These are phyloP conservation scores for Colletotrichum orbiculare DNA, from an alignment of 2,329 filamentous ascomycete genomes.

Conservation along the genomic window DNA sequence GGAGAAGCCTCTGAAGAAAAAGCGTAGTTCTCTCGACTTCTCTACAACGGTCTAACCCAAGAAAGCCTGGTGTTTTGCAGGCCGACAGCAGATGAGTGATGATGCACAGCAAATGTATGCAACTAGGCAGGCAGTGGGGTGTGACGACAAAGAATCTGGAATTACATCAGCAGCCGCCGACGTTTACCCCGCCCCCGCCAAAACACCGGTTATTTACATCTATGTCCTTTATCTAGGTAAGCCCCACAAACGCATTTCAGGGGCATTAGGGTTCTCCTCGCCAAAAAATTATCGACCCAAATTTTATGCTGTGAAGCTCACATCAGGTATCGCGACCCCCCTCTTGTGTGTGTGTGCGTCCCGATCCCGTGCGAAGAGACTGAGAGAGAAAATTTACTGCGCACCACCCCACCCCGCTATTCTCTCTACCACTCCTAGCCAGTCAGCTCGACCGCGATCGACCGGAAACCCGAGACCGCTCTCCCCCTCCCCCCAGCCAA, in stretches of 20 bases:
- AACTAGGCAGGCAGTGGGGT: too few species aligned
- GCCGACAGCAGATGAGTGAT: too few species aligned
- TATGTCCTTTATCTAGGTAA: too few species aligned
- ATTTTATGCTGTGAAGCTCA: too few species aligned
- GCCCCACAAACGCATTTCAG: not conserved
- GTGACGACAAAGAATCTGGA: not conserved
- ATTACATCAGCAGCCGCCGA: slow-evolving; percentile 16
- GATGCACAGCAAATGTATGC: too few species aligned
- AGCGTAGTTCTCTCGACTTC: too few species aligned
- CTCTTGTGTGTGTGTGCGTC: not conserved
- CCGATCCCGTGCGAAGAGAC: not conserved
- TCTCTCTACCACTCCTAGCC: too few species aligned
- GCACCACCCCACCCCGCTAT: slow-evolving; percentile 16
- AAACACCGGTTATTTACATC: not conserved
- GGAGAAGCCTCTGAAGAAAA: too few species aligned
- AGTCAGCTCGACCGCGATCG: slow-evolving; percentile 1
- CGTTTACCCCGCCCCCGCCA: slow-evolving; percentile 30
- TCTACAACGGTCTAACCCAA: too few species aligned
- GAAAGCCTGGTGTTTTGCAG: too few species aligned
- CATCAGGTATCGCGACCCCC: slow-evolving; percentile 5
- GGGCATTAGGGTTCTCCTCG: too few species aligned
- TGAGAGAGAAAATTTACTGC: slow-evolving; percentile 32
- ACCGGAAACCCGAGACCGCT: slow-evolving; percentile 13
- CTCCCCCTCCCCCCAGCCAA: slow-evolving; percentile 1
- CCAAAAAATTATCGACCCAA: too few species aligned